Evolutionary conservation across 1,284 basidiomycete species (phyloP), one percentile per base, ranked within the genome.

Genomic region (Ganoderma multipileum): DNA sequence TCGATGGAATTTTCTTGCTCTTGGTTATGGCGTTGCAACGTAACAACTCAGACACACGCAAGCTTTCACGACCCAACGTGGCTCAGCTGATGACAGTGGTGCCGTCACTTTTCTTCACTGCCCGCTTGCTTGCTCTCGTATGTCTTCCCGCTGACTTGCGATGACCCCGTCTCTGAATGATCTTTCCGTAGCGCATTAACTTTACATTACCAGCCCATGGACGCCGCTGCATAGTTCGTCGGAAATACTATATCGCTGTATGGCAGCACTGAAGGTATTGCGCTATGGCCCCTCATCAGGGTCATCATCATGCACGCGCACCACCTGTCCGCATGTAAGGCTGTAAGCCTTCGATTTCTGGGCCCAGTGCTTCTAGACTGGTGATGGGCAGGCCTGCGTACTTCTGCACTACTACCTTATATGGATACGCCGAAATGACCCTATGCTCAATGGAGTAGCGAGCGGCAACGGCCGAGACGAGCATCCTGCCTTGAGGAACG

Each of bases 381-480:
- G 44, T 47, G 44, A 47, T 23, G 44, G 44, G 44, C 20, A 47
- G 20, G 23, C 1, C 9, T 1, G 44, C n/a, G 9, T 9, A 47
- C 44, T 23, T 47, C n/a, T 50, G n/a, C 23, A 50, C 20, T 23
- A 20, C 47, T 23, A 20, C 47, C 44, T 50, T 26, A 26, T 14
- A 12, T 12, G 47, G 47, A 50, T 50, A 50, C 47, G 47, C 47
- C 47, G 47, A 50, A 50, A 50, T 50, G 47, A 50, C 47, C 47
- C 47, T 50, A n/a, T 23, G n/a, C 23, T n/a, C n/a, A n/a, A 47
- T 47, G 44, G 11, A 11, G 47, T 26, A 12, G 47, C 3, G 47
- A 26, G 23, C 47, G 47, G 47, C 47, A 26, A 50, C 26, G 47
- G 47, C 47, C 47, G 47, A 50, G 47, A 50, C 20, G 20, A 47